These are phyloP conservation scores for Camelina neglecta DNA, from an alignment of 345 rosid genomes.

Conservation along the genomic window DNA sequence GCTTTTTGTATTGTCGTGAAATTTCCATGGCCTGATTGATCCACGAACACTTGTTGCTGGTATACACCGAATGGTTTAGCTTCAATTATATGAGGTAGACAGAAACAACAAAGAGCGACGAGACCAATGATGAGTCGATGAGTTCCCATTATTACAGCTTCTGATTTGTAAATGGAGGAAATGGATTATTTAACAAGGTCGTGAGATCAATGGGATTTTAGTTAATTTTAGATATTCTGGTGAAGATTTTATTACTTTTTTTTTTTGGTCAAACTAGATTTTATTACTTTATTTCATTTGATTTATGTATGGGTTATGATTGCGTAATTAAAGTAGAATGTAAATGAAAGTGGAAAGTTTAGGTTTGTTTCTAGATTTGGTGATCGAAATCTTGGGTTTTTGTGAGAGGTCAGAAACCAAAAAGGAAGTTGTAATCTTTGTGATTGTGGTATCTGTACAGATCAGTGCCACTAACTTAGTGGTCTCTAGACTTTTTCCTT, in stretches of 20 bases:
- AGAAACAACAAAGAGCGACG: conserved; percentile 17
- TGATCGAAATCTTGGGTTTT: conserved; percentile 21
- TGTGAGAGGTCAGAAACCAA: conserved; percentile 11
- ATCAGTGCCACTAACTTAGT: conserved; percentile 3
- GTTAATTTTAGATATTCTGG: neutral
- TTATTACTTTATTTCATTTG: conserved; percentile 25
- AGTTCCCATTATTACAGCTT: conserved; percentile 27
- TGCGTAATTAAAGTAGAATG: conserved; percentile 17
- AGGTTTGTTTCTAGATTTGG: conserved; percentile 31
- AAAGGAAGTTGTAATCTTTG: conserved; percentile 31
- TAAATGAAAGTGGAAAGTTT: conserved; percentile 31
- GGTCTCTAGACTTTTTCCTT: neutral
- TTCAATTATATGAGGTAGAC: conserved; percentile 19
- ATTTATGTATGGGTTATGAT: neutral
- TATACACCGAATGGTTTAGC: conserved; percentile 22
- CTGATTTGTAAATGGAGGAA: conserved; percentile 9
- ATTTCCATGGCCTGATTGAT: conserved; percentile 55
- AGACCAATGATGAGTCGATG: conserved; percentile 1
- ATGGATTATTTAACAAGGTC: conserved; percentile 16
- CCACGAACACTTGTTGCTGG: conserved; percentile 45
- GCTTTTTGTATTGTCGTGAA: conserved; percentile 66
- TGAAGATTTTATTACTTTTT: conserved; percentile 29
- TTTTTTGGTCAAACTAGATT: neutral
- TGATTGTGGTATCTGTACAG: conserved; percentile 33
- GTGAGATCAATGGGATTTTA: neutral